Conservation (phyloP, 768 basidiomycete species). For the Tulasnella sp. region DNA sequence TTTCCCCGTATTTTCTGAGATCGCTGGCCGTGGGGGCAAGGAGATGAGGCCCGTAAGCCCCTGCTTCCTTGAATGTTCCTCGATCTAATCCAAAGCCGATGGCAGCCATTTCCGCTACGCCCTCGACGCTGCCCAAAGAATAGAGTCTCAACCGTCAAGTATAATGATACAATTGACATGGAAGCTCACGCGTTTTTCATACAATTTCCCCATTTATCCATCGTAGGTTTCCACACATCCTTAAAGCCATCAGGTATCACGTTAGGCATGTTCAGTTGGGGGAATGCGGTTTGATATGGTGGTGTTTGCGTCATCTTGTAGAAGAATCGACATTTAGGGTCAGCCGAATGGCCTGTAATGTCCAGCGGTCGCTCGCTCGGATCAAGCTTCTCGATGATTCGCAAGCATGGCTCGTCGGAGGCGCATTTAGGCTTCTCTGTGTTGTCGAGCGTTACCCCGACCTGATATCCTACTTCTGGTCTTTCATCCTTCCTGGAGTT, state of each 20-base stretch:
- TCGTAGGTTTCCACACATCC: slow-evolving; percentile 51
- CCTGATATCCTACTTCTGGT: slow-evolving; percentile 80
- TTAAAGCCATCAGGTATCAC: slow-evolving; percentile 60
- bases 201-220: slow-evolving; percentile 76
- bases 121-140: slow-evolving; percentile 47
- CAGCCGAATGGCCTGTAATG: slow-evolving; percentile 40
- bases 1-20: slow-evolving; percentile 59
- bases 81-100: slow-evolving; percentile 64
- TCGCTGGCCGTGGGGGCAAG: slow-evolving; percentile 92
- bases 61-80: slow-evolving; percentile 63
- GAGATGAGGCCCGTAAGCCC: slow-evolving; percentile 77
- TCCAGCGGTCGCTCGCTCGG: slow-evolving; percentile 76
- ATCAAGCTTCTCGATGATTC: slow-evolving; percentile 63
- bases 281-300: slow-evolving; percentile 67
- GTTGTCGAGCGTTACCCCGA: slow-evolving; percentile 79
- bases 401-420: slow-evolving; percentile 66
- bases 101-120: slow-evolving; percentile 79
- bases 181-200: slow-evolving; percentile 81
- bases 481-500: slow-evolving; percentile 46
- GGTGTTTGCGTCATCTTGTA: slow-evolving; percentile 68
- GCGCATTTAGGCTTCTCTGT: slow-evolving; percentile 87
- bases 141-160: background rate
- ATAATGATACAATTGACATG: no score
- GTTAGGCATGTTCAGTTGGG: slow-evolving; percentile 65
- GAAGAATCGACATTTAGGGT: slow-evolving; percentile 93